phyloP scores from a whole-genome alignment of 129 eudicot genomes.

The Flaveria trinervia region DNA sequence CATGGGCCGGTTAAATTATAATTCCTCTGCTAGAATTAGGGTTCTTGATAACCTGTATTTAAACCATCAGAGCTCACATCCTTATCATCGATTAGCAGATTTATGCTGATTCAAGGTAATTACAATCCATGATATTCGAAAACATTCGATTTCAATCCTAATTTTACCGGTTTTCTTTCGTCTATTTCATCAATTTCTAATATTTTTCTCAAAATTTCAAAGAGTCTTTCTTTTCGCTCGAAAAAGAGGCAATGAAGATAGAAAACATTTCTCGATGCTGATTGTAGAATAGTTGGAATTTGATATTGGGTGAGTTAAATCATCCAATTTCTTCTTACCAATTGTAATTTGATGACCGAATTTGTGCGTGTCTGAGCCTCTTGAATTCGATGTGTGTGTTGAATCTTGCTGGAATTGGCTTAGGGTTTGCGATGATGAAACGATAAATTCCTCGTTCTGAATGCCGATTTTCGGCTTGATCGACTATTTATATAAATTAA shows the following conservation, averaged over 20 bases:
- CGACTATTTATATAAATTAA: conserved; percentile 5
- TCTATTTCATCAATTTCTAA: neutral
- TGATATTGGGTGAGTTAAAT: conserved; percentile 12
- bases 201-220: neutral
- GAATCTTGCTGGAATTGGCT: neutral
- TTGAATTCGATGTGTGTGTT: neutral
- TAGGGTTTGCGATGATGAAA: conserved; percentile 26
- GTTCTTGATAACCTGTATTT: conserved; percentile 3
- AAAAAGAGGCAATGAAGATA: conserved; percentile 55
- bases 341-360: conserved; percentile 59
- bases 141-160: neutral
- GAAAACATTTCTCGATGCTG: conserved; percentile 73
- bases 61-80: neutral
- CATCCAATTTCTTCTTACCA: conserved; percentile 1
- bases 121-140: neutral
- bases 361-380: conserved; percentile 91
- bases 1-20: neutral
- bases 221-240: neutral
- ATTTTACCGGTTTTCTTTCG: neutral
- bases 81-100: neutral
- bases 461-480: conserved; percentile 19
- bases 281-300: conserved; percentile 19
- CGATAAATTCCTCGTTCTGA: conserved; percentile 33
- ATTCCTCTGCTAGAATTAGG: neutral
- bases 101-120: neutral